Conservation (phyloP, 805 yeast species). For the Jamesozyma lodderae region DNA sequence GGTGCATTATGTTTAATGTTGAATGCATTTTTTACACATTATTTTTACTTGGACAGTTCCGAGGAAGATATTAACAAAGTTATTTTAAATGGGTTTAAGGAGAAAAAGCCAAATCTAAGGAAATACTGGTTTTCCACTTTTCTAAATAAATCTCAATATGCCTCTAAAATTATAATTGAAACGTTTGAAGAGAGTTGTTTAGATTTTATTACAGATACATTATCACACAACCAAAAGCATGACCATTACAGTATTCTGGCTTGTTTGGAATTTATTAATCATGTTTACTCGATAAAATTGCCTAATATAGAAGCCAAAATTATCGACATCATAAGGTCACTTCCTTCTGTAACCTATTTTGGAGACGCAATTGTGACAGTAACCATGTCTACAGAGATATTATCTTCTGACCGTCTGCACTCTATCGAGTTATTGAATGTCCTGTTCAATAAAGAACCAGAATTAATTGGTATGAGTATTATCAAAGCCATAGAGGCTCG, state of each 20-base stretch:
- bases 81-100: slow-evolving; percentile 53
- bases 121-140: slow-evolving; percentile 58
- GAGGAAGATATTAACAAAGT: slow-evolving; percentile 23
- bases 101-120: slow-evolving; percentile 53
- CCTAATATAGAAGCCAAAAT: slow-evolving; percentile 7
- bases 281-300: slow-evolving; percentile 8
- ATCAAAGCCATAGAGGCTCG: slow-evolving; percentile 35
- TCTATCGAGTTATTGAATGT: slow-evolving; percentile 29
- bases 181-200: slow-evolving; percentile 19
- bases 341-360: slow-evolving; percentile 14
- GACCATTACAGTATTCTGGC: slow-evolving; percentile 31
- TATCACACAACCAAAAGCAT: slow-evolving; percentile 32
- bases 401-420: slow-evolving; percentile 29
- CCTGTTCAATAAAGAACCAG: slow-evolving; percentile 32
- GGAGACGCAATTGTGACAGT: slow-evolving; percentile 46
- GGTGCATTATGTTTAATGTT: slow-evolving; percentile 42
- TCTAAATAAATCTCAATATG: slow-evolving; percentile 12
- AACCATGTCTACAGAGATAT: slow-evolving; percentile 35
- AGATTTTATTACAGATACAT: slow-evolving; percentile 29
- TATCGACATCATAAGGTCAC: slow-evolving; percentile 5
- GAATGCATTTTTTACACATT: slow-evolving; percentile 40
- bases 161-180: slow-evolving; percentile 34
- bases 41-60: slow-evolving; percentile 26
- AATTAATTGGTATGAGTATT: slow-evolving; percentile 36
- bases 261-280: slow-evolving; percentile 17